Percentiles rank a stretch among this genome's conserved stretches.
Evolutionary conservation across 148 eudicot species (phyloP).

Genomic region (Beta vulgaris): DNA sequence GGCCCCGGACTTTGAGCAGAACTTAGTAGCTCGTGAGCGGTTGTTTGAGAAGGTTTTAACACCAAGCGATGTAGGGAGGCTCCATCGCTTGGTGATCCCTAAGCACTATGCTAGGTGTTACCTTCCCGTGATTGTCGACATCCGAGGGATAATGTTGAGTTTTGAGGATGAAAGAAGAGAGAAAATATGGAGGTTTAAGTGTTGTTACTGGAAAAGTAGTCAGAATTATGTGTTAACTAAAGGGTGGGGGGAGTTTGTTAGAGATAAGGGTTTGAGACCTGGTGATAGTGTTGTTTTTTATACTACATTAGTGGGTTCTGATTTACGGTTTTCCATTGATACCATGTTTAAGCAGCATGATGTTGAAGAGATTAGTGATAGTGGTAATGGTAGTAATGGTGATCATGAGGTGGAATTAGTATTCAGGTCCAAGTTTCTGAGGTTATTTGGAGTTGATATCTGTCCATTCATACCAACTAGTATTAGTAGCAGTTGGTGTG

Average conservation of each 20-base stretch:
- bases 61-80: conserved; percentile 37
- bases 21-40: no score
- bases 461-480: neutral
- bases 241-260: conserved; percentile 23
- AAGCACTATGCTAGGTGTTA: conserved; percentile 20
- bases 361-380: neutral
- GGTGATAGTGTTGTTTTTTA: conserved; percentile 9
- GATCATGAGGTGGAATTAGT: neutral
- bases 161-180: neutral
- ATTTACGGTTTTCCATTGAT: neutral
- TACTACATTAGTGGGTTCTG: neutral
- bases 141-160: neutral
- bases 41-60: conserved; percentile 36
- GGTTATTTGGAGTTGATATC: conserved; percentile 16
- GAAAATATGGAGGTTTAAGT: conserved; percentile 9
- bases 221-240: conserved; percentile 15
- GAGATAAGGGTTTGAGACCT: conserved; percentile 4
- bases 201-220: conserved; percentile 17
- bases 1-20: neutral
- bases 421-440: neutral
- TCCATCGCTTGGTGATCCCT: conserved; percentile 31
- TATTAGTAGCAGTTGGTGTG: neutral
- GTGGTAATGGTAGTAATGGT: neutral
- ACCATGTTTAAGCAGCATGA: neutral
- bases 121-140: neutral